Base-by-base conservation (phyloP, 176 grass and related monocot species). In the Hordeum vulgare region DNA sequence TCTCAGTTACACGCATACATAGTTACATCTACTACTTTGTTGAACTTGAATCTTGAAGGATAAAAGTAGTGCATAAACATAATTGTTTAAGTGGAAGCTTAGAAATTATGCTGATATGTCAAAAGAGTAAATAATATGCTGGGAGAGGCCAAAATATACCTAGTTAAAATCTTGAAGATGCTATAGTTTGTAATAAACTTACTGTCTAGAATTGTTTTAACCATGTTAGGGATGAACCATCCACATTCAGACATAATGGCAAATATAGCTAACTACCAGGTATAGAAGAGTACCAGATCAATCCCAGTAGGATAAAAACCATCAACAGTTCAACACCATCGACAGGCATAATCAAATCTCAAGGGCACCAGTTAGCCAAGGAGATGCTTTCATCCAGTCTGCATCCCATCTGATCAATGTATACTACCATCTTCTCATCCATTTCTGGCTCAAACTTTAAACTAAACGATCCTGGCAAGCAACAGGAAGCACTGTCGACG, bases 291-390 rank as follows among this genome's bases (percentile, higher is more conserved):
- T 93, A 94, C 95, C 93, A 97, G 85, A 49, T 97, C 92, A 92
- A 93, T 97, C 87, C 95, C 95, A 23, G 95, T 94, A 35, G 95
- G 95, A 35, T 81, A 93, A 91, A 95, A 98, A 88, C 96, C 92
- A 91, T 93, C 96, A 86, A 95, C 92, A 66, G 90, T 92, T 93
- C 96, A 86, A 95, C 92, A 66, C 93, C 96, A 78, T 95, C 96
- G 26, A 95, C 34, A 86, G 87, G 93, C 89, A 98, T 82, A 78
- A 95, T 93, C 68, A 93, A 33, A 93, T 95, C 92, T 91, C 96
- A 86, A 80, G 90, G 93, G n/a, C 76, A 77, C 93, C 90, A 82
- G 69, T 23, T 76, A 95, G 41, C 93, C 96, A 98, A 64, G 96
- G 96, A 78, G 92, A 95, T 59, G 96, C 96, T 81, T 95, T 98